Evolutionary conservation across 2,329 filamentous ascomycete species (phyloP).

Genomic region (Xylariaceae sp.): DNA sequence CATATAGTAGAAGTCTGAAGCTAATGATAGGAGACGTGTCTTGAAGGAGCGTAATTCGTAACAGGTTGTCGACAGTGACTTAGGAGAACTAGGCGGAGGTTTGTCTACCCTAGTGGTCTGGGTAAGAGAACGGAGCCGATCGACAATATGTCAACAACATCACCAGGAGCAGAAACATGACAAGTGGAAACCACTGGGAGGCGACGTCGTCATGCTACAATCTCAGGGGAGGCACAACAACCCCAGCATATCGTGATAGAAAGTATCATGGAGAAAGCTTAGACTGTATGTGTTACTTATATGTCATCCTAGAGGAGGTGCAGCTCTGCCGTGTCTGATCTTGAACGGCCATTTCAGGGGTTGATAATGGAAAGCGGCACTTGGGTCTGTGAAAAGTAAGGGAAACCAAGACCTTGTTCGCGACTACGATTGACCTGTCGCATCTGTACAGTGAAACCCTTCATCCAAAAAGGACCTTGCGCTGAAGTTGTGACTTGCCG

Average conservation of each 20-base stretch:
- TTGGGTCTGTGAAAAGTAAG: no score
- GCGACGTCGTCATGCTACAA: neutral
- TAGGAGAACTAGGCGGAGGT: neutral
- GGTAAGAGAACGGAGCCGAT: neutral
- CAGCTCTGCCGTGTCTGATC: neutral
- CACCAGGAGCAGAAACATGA: neutral
- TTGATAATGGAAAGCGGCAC: no score
- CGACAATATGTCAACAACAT: neutral
- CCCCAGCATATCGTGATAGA: neutral
- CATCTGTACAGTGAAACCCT: no score
- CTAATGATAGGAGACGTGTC: neutral
- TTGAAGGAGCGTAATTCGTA: neutral
- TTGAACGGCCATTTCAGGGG: neutral
- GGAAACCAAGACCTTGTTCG: no score
- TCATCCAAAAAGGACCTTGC: no score
- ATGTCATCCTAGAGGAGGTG: neutral
- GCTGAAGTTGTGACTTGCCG: no score
- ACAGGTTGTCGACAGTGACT: neutral
- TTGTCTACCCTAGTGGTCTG: neutral
- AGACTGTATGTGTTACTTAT: neutral
- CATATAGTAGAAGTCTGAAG: neutral
- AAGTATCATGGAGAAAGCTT: neutral
- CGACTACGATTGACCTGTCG: no score
- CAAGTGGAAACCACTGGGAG: conserved; percentile 1
- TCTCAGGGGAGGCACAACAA: neutral